Base-by-base conservation (phyloP, 1,284 basidiomycete species). In the Microbotryomycetes sp. region DNA sequence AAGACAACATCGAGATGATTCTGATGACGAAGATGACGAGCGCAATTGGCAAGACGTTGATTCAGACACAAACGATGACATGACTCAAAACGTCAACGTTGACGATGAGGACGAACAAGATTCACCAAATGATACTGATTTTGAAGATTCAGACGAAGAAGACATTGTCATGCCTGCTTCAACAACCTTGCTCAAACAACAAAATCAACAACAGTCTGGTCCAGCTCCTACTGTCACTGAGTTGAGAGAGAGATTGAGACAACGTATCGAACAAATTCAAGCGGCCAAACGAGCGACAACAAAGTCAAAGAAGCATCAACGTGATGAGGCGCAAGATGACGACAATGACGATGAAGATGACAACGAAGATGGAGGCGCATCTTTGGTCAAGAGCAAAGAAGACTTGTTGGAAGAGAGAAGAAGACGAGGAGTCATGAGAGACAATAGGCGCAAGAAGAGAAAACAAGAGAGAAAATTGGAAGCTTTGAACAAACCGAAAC, bases 371-470 rank as follows among this genome's bases (percentile, higher is more conserved):
- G 65, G 62, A 16, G 64, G 58, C 26, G 67, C 63, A 78, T 61
- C 56, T 31, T n/a, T 72, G 46, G 67, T 72, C 16, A 70, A 71
- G 47, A 73, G 84, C 67, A 84, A 82, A 72, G 91, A 93, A 70
- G 88, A 85, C 67, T 75, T 96, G 56, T 76, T 93, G 59, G 88
- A 90, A 71, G 87, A 90, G 74, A 80, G 87, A 58, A 78, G 90
- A 68, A 77, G 77, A 70, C 85, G 89, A 12, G 90, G 86, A 1
- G 83, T 86, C 46, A 81, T 94, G 80, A 81, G 91, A 29, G 92
- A 94, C 74, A 81, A 84, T 62, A 78, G 92, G 68, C 76, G 91
- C 73, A 87, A 86, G 73, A 87, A 89, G 79, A 87, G 88, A 25
- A 87, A 82, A 74, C 90, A 92, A 77, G 87, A 87, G 76, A 85